Base-by-base conservation (phyloP, 495 filamentous ascomycete genomes). In the Daldinia decipiens region DNA sequence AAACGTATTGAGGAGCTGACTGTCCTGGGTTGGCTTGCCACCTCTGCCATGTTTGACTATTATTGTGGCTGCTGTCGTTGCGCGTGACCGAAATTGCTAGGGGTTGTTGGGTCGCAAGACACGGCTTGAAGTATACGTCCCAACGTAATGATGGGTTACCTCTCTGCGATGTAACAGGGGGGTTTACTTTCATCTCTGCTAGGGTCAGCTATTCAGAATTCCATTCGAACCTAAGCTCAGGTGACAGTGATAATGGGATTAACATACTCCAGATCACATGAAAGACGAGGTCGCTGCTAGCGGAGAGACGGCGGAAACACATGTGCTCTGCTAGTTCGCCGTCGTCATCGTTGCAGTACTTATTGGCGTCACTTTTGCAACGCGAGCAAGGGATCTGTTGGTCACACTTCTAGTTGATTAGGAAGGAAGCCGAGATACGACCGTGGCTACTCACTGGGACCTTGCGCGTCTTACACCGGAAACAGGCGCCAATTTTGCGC, bases 381-480 rank as follows among this genome's bases (percentile, higher is more conserved):
- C 63, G 60, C 62, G 72, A 72, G 68, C 76, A 78, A 45, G 74
- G 72, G 8, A 61, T 59, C n/a, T 70, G 65, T 40, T 75, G 60
- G 62, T 77, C 74, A 74, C 76, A 78, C 76, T 78, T 65, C 51
- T 27, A 68, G 47, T 26, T 56, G 60, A 52, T 74, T 68, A 74
- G 71, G 59, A 67, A 60, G 39, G 43, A 39, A 31, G 19, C 31
- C 26, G 56, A 29, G n/a, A 64, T 39, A 53, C 17, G 43, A 47
- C 26, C 29, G 50, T 50, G 47, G 56, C 32, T 63, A 67, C 74
- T 76, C 63, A 79, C 77, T 31, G 68, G 34, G 55, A 79, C 70
- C 64, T 79, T 79, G 59, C 73, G 73, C 15, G 67, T 59, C 39
- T 77, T 77, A 60, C 77, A 79, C n/a, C 73, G 63, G 39, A 76